phyloP scores from a whole-genome alignment of 768 basidiomycete genomes.

The Naganishia kalamii region DNA sequence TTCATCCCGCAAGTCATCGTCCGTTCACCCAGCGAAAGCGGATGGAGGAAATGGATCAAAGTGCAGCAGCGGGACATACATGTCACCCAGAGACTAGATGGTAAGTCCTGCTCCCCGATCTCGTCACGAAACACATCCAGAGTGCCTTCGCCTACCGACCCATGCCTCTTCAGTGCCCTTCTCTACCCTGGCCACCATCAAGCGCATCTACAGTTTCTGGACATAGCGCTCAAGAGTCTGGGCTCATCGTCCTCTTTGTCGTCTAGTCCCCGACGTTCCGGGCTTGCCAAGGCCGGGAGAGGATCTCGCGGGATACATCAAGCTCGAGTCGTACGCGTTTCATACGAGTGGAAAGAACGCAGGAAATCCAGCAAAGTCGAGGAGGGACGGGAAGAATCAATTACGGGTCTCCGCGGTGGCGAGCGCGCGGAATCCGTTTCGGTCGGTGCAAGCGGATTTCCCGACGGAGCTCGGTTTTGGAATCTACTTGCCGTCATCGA shows the following conservation, averaged over 20 bases:
- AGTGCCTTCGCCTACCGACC: slow-evolving; percentile 21
- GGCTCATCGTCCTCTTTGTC: neutral
- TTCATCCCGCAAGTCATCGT: slow-evolving; percentile 27
- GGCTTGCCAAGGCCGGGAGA: slow-evolving; percentile 32
- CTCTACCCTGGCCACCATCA: neutral
- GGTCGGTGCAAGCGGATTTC: slow-evolving; percentile 27
- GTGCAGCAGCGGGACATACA: slow-evolving; percentile 31
- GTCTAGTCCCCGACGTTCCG: slow-evolving; percentile 13
- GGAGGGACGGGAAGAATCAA: neutral
- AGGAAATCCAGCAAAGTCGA: neutral
- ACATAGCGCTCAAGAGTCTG: neutral
- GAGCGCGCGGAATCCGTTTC: slow-evolving; percentile 34
- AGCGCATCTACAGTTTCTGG: neutral
- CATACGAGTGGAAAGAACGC: slow-evolving; percentile 11
- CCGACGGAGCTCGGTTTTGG: slow-evolving; percentile 39
- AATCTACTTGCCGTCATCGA: slow-evolving; percentile 31
- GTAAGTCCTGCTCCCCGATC: slow-evolving; percentile 32
- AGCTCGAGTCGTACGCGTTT: slow-evolving; percentile 33
- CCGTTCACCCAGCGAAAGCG: slow-evolving; percentile 5
- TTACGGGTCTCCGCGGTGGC: slow-evolving; percentile 28
- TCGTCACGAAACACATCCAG: neutral
- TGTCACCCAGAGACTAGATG: slow-evolving; percentile 29
- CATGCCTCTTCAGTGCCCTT: neutral
- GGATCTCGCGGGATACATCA: slow-evolving; percentile 37
- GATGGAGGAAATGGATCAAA: slow-evolving; percentile 32